Evolutionary conservation across 2,329 filamentous ascomycete genomes (phyloP), one percentile per base, ranked within the genome.

Genomic region (Ophiostoma angusticollis): DNA sequence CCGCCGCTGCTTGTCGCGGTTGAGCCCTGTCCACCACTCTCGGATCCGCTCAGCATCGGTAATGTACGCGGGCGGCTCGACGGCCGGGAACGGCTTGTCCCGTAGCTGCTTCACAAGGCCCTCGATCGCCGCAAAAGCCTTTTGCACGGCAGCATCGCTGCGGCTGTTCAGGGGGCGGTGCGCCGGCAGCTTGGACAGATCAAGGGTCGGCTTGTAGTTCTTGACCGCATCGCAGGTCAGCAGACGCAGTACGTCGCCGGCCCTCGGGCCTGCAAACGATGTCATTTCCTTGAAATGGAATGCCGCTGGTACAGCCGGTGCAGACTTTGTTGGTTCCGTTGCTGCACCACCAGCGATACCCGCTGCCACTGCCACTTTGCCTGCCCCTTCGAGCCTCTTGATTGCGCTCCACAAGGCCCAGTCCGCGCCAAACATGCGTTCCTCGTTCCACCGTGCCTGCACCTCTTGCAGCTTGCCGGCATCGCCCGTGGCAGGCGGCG

Each of bases 21-120:
- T 52, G 44, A 63, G 67, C 0, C 68, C 69, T 9, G 63, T 53
- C 57, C 64, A 67, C 71, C 72, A 77, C 45, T 71, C 64, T 9
- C 63, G 62, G 0, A 65, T 57, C 44, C 62, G 62, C 23, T 64
- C 64, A 3, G 62, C 53, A 23, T 68, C 60, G 17, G 54, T 55
- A 46, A 75, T 61, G 62, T 70, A 72, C 14, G 63, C 61, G 1
- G 73, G 70, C 4, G 72, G 67, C 31, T 68, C 61, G 1, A 51
- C 64, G 2, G 70, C 55, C 12, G 70, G 71, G 43, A 61, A 70
- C 6, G 67, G 60, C 43, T 65, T 63, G 38, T 58, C 59, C 31
- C 59, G 59, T 8, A 73, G 52, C 28, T 56, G 52, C 23, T 58
- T 60, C 3, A 60, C 60, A 1, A 65, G 50, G 0, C 52, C 52